Evolutionary conservation across 1,139 yeast genomes (phyloP).

Genomic region (Diutina catenulata): DNA sequence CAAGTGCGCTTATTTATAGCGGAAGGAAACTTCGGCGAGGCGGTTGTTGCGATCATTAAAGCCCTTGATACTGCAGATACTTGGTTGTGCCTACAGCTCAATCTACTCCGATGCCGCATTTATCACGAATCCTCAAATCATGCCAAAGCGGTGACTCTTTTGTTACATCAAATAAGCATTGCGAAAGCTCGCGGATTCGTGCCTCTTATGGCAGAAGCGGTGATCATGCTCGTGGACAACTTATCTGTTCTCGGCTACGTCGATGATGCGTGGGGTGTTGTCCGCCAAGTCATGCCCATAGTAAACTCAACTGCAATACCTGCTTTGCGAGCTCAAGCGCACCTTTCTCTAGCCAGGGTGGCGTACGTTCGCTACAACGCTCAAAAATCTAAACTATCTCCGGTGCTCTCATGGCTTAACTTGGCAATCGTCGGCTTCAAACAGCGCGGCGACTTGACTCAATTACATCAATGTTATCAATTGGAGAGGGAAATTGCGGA

Average conservation of each 20-base stretch:
- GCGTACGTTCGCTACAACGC: not conserved
- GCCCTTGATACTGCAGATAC: constrained; percentile 14
- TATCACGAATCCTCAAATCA: constrained; percentile 25
- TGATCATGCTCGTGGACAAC: constrained; percentile 24
- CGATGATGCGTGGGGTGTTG: constrained; percentile 17
- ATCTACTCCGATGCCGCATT: constrained; percentile 31
- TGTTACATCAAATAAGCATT: constrained; percentile 31
- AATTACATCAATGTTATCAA: constrained; percentile 19
- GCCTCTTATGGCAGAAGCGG: constrained; percentile 27
- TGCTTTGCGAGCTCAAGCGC: not conserved
- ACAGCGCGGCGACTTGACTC: constrained; percentile 17
- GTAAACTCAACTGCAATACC: not conserved
- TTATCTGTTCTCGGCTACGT: constrained; percentile 22
- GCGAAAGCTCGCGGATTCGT: constrained; percentile 31
- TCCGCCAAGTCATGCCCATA: not conserved
- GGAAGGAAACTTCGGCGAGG: constrained; percentile 20
- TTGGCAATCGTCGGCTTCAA: constrained; percentile 34
- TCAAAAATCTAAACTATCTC: not conserved
- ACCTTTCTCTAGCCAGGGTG: not conserved
- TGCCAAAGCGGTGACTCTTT: constrained; percentile 28
- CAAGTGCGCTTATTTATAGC: not conserved
- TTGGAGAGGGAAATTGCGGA: constrained; percentile 24
- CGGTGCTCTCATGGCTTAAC: constrained; percentile 22
- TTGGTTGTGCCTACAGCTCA: constrained; percentile 29
- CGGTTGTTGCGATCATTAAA: constrained; percentile 14